Percentiles rank a stretch among this genome's conserved stretches.
These are phyloP conservation scores for Solanum bukasovii DNA, from an alignment of 257 asterid genomes.

Conservation along the genomic window DNA sequence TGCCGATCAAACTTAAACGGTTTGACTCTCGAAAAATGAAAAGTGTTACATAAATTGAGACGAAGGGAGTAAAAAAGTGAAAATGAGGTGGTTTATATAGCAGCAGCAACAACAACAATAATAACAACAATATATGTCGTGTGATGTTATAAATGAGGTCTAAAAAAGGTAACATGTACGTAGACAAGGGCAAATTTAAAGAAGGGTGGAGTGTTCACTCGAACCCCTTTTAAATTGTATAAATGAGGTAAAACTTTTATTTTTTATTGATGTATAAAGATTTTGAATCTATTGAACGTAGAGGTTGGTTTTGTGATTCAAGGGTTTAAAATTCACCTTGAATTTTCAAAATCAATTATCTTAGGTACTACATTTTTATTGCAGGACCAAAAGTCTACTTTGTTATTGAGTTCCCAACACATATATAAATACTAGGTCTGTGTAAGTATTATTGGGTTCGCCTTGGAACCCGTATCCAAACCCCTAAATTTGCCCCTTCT, in stretches of 20 bases:
- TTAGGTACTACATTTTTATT: too few relatives aligned
- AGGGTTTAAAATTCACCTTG: too few relatives aligned
- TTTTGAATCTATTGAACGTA: too few relatives aligned
- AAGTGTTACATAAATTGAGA: too few relatives aligned
- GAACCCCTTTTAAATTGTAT: too few relatives aligned
- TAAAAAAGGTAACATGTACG: background rate
- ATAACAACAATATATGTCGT: background rate
- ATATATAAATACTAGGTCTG: too few relatives aligned
- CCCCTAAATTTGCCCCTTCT: background rate
- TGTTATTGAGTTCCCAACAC: background rate
- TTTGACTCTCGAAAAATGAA: too few relatives aligned
- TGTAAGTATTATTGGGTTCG: background rate
- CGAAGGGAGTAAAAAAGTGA: background rate
- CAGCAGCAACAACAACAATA: background rate
- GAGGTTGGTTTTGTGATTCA: background rate
- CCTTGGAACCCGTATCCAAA: background rate
- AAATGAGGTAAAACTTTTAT: too few relatives aligned
- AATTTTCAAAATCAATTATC: background rate
- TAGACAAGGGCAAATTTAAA: background rate
- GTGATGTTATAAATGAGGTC: background rate
- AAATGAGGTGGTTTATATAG: background rate
- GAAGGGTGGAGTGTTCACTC: background rate
- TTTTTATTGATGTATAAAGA: background rate
- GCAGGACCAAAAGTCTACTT: too few relatives aligned
- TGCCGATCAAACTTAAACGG: too few relatives aligned